phyloP scores from a whole-genome alignment of 2,329 filamentous ascomycete genomes.

The Aspergillus alliaceus region DNA sequence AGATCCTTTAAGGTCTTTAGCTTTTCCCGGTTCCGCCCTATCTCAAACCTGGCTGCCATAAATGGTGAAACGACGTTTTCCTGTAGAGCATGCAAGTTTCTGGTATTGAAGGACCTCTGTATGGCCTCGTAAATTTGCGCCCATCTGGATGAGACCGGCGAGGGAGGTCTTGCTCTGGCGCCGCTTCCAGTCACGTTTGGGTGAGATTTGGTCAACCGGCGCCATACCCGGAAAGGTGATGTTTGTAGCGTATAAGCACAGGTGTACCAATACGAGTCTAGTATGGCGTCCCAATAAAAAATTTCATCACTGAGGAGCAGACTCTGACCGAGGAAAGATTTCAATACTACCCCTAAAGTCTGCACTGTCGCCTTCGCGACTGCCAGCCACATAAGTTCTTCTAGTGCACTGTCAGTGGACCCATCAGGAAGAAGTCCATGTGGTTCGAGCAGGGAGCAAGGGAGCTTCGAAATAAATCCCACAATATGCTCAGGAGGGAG shows the following conservation, averaged over 20 bases:
- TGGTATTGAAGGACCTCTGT: slow-evolving; percentile 70
- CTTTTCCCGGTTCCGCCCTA: slow-evolving; percentile 68
- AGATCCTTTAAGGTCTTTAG: slow-evolving; percentile 74
- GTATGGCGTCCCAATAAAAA: slow-evolving; percentile 92
- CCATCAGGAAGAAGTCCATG: slow-evolving; percentile 21
- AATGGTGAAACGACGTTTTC: slow-evolving; percentile 75
- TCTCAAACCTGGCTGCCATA: slow-evolving; percentile 71
- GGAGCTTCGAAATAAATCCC: slow-evolving; percentile 57
- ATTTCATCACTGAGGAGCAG: slow-evolving; percentile 82
- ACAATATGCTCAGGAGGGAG: slow-evolving; percentile 62
- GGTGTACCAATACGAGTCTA: slow-evolving; percentile 75
- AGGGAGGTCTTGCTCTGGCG: slow-evolving; percentile 10
- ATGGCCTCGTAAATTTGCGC: slow-evolving; percentile 77
- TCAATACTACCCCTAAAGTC: slow-evolving; percentile 77
- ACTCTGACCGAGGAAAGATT: slow-evolving; percentile 76
- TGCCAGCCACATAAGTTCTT: slow-evolving; percentile 80
- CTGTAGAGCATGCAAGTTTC: slow-evolving; percentile 70
- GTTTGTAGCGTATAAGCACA: slow-evolving; percentile 84
- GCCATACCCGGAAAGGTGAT: slow-evolving; percentile 72
- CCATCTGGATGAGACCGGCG: slow-evolving; percentile 47
- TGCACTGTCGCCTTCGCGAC: slow-evolving; percentile 92
- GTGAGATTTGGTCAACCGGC: slow-evolving; percentile 67
- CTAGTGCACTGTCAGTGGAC: slow-evolving; percentile 61
- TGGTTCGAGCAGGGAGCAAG: slow-evolving; percentile 11
- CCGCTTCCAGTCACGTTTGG: slow-evolving; percentile 46